Evolutionary conservation across 306 rosid species (phyloP).

Genomic region (Prinsepia uniflora): DNA sequence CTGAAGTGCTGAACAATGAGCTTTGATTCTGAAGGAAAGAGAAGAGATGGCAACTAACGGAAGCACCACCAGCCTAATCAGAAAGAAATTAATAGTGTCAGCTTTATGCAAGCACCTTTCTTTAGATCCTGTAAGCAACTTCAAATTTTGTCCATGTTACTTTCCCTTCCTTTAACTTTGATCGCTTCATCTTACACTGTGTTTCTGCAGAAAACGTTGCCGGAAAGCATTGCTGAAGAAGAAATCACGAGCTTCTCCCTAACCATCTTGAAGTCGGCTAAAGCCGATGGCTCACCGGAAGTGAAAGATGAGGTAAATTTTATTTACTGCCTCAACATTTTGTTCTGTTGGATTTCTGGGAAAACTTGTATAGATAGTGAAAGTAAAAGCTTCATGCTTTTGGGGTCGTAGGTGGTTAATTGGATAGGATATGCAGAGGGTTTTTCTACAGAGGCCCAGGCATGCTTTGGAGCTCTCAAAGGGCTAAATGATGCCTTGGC

Average conservation of each 20-base stretch:
- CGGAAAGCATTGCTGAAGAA: conserved; percentile 33
- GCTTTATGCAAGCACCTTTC: conserved; percentile 58
- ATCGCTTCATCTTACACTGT: conserved; percentile 20
- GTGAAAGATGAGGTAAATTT: conserved; percentile 45
- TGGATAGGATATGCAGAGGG: conserved; percentile 74
- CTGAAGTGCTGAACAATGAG: neutral
- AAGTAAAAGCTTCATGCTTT: neutral
- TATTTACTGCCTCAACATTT: neutral
- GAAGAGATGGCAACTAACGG: conserved; percentile 55
- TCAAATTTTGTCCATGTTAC: neutral
- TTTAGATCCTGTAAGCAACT: conserved; percentile 58
- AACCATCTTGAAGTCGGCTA: conserved; percentile 36
- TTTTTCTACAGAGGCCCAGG: conserved; percentile 47
- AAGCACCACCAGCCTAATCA: conserved; percentile 20
- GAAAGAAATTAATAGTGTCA: conserved; percentile 42
- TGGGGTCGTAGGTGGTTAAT: conserved; percentile 47
- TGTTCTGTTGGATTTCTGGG: neutral
- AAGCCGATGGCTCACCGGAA: conserved; percentile 26
- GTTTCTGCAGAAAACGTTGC: conserved; percentile 49
- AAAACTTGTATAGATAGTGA: neutral
- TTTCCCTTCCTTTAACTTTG: neutral
- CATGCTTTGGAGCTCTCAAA: conserved; percentile 53
- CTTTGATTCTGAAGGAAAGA: conserved; percentile 8
- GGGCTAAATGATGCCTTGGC: conserved; percentile 57
- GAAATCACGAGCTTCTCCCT: conserved; percentile 50